Conservation (phyloP, 1,284 basidiomycete species). For the Cerioporus squamosus region DNA sequence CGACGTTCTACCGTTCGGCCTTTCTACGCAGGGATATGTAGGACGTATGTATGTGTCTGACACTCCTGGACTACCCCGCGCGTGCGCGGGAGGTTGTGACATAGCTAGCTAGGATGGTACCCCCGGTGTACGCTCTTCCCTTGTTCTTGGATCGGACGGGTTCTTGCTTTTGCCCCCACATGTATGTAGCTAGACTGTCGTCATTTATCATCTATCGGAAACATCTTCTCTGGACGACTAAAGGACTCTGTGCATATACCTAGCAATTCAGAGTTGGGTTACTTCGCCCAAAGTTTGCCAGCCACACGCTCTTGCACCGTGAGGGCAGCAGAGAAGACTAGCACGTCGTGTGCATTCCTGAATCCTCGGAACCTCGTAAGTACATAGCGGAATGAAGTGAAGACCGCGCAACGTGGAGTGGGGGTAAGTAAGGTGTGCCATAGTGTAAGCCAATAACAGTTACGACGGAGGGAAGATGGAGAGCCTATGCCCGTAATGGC, state of each 20-base stretch:
- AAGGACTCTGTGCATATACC: background rate
- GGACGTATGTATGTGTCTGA: background rate
- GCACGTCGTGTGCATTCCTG: too few species aligned
- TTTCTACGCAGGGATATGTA: background rate
- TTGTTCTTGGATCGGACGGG: background rate
- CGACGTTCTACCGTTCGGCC: background rate
- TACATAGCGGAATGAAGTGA: too few species aligned
- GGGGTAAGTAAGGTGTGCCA: background rate
- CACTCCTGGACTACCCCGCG: background rate
- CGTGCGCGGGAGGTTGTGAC: conserved; percentile 6
- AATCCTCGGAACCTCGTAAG: background rate
- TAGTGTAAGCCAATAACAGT: conserved; percentile 12
- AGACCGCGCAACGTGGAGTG: background rate
- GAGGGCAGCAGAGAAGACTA: too few species aligned
- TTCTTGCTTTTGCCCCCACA: conserved; percentile 4
- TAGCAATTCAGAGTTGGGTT: too few species aligned
- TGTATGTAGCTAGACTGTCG: conserved; percentile 22
- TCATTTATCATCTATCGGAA: conserved; percentile 7
- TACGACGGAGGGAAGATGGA: background rate
- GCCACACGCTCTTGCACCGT: too few species aligned
- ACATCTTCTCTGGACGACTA: background rate
- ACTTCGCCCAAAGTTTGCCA: too few species aligned
- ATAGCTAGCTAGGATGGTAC: conserved; percentile 4
- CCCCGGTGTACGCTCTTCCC: conserved; percentile 8
- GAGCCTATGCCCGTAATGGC: background rate